Conservation (phyloP, 2,329 filamentous ascomycete species). For the Colletotrichum lini region DNA sequence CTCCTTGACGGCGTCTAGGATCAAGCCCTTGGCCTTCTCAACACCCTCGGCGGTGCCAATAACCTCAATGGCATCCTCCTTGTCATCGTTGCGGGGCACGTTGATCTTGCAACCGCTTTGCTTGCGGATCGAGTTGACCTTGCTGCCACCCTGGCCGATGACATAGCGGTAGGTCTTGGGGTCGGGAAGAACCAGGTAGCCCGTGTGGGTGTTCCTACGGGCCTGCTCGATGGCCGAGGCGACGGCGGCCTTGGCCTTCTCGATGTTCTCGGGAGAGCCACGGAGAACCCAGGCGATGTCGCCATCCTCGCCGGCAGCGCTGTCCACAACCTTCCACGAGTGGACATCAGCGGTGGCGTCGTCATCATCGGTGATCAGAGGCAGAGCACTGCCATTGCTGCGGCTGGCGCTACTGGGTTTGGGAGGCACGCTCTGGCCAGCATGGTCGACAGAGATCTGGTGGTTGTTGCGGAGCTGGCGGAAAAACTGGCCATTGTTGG, state of each 20-base stretch:
- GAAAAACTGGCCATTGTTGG: constrained; percentile 95
- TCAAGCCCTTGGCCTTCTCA: constrained; percentile 89
- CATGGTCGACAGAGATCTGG: constrained; percentile 93
- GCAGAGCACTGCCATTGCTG: constrained; percentile 75
- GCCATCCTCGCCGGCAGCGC: constrained; percentile 71
- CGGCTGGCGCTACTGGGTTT: constrained; percentile 73
- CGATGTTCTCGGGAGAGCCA: constrained; percentile 82
- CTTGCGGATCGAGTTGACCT: constrained; percentile 93
- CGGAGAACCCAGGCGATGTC: constrained; percentile 92
- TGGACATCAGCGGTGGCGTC: constrained; percentile 76
- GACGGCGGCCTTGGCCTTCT: constrained; percentile 84
- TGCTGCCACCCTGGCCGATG: constrained; percentile 88
- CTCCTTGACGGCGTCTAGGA: constrained; percentile 84
- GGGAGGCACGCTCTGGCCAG: constrained; percentile 81
- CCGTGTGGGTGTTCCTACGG: constrained; percentile 78
- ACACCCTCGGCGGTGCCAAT: constrained; percentile 83
- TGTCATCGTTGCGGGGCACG: constrained; percentile 85
- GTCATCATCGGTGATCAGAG: constrained; percentile 93
- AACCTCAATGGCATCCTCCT: constrained; percentile 90
- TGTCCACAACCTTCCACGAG: constrained; percentile 87
- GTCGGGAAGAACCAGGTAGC: constrained; percentile 92
- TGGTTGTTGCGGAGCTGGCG: constrained; percentile 88
- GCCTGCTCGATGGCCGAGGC: constrained; percentile 81
- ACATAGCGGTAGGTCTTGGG: constrained; percentile 91
- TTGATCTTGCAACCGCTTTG: constrained; percentile 95